Conservation (phyloP, 352 stramenopile species). For the Globisporangium orthogonon region DNA sequence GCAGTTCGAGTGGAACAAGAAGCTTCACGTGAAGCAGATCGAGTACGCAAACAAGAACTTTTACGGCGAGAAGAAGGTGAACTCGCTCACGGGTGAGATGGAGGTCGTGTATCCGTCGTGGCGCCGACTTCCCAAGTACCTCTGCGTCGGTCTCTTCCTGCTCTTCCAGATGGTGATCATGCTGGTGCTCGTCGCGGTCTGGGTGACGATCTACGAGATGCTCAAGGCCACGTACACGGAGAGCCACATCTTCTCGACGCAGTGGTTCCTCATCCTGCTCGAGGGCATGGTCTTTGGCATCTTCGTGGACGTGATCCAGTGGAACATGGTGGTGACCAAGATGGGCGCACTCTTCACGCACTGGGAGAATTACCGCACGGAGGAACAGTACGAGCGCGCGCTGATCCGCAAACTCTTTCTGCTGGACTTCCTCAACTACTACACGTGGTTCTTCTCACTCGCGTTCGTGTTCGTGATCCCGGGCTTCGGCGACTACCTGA, state of each 20-base stretch:
- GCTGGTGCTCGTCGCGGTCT: slow-evolving; percentile 78
- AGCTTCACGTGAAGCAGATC: slow-evolving; percentile 79
- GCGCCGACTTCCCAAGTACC: slow-evolving; percentile 66
- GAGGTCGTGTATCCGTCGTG: slow-evolving; percentile 65
- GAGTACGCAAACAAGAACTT: slow-evolving; percentile 83
- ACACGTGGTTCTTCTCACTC: slow-evolving; percentile 89
- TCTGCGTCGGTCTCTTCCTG: slow-evolving; percentile 79
- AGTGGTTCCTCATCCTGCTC: slow-evolving; percentile 80
- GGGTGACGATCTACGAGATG: slow-evolving; percentile 87
- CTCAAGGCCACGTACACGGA: slow-evolving; percentile 78
- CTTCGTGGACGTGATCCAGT: slow-evolving; percentile 87
- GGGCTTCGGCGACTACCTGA: slow-evolving; percentile 75
- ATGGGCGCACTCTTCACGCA: slow-evolving; percentile 78
- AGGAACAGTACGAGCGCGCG: slow-evolving; percentile 80
- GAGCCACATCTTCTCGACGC: slow-evolving; percentile 72
- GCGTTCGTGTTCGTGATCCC: slow-evolving; percentile 87
- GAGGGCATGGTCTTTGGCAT: slow-evolving; percentile 82
- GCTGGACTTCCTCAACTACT: slow-evolving; percentile 89
- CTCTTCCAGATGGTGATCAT: slow-evolving; percentile 81
- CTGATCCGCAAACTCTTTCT: slow-evolving; percentile 83
- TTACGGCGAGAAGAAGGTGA: slow-evolving; percentile 55
- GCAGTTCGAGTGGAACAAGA: slow-evolving; percentile 78
- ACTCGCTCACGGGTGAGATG: slow-evolving; percentile 65
- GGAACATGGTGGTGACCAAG: slow-evolving; percentile 88
- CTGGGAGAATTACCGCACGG: slow-evolving; percentile 86